Evolutionary conservation across 768 basidiomycete genomes (phyloP).

Genomic region (Pleurotus sapidus): DNA sequence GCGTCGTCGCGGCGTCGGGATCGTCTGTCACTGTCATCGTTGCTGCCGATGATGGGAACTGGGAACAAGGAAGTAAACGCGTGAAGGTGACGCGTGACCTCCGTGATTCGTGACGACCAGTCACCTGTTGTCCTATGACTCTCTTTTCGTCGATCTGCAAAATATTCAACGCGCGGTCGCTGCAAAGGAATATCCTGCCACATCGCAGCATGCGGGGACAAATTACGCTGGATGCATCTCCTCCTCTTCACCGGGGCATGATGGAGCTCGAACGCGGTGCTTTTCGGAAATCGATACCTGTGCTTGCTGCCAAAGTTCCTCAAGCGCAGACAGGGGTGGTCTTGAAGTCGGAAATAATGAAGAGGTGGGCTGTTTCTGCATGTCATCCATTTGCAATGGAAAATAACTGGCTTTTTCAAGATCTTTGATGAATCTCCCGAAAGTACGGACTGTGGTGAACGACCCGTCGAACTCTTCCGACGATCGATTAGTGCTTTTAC

Average conservation of each 20-base stretch:
- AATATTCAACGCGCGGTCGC: not conserved
- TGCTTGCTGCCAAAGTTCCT: conserved; percentile 67
- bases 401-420: conserved; percentile 29
- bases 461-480: conserved; percentile 47
- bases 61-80: no score
- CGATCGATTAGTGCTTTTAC: conserved; percentile 64
- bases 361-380: conserved; percentile 40
- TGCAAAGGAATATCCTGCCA: not conserved
- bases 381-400: conserved; percentile 2
- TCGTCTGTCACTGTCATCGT: conserved; percentile 21
- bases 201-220: conserved; percentile 32
- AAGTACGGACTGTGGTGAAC: conserved; percentile 54
- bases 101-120: no score
- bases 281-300: conserved; percentile 63
- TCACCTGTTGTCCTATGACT: not conserved
- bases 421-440: conserved; percentile 65
- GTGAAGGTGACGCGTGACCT: no score
- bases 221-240: conserved; percentile 35
- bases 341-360: conserved; percentile 56
- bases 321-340: conserved; percentile 52
- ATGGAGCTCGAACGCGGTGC: conserved; percentile 56
- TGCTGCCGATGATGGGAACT: conserved; percentile 1
- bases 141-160: not conserved
- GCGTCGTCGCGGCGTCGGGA: conserved; percentile 5
- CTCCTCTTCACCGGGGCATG: conserved; percentile 44